A percentile compares a stretch with the other conserved stretches of the same genome.
Evolutionary conservation across 805 yeast genomes (phyloP).

Genomic region (Priceomyces castillae): DNA sequence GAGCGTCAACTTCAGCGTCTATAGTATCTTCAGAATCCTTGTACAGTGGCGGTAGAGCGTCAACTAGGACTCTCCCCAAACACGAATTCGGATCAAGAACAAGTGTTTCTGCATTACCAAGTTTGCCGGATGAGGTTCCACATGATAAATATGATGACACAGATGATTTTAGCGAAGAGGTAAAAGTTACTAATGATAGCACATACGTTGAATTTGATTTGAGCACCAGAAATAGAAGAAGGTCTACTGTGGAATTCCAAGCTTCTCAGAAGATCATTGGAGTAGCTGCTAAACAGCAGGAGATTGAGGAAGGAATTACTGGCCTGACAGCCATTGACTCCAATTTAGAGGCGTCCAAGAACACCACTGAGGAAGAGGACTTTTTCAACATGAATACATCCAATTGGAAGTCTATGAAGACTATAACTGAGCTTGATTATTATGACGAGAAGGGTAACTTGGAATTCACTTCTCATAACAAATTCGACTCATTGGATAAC

Average conservation of each 20-base stretch:
- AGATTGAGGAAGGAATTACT: not conserved
- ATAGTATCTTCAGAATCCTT: slow-evolving; percentile 9
- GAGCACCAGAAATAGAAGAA: slow-evolving; percentile 9
- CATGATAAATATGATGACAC: not conserved
- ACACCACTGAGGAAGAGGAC: slow-evolving; percentile 23
- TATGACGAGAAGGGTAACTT: slow-evolving; percentile 79
- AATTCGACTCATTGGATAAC: slow-evolving; percentile 39
- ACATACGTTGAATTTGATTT: slow-evolving; percentile 32
- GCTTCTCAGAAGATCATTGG: slow-evolving; percentile 8
- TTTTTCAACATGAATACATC: slow-evolving; percentile 39
- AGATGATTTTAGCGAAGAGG: not conserved
- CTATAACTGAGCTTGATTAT: slow-evolving; percentile 71
- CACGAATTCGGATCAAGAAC: slow-evolving; percentile 15
- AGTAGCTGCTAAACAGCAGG: not conserved
- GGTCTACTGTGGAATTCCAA: not conserved
- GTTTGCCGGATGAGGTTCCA: slow-evolving; percentile 14
- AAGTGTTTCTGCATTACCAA: slow-evolving; percentile 20
- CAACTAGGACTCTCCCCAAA: slow-evolving; percentile 1
- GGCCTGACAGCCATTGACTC: not conserved
- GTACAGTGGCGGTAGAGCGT: slow-evolving; percentile 3
- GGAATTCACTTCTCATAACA: slow-evolving; percentile 37
- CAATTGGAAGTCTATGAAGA: slow-evolving; percentile 86
- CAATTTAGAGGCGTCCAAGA: not conserved
- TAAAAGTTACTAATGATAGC: not conserved
- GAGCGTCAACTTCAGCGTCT: slow-evolving; percentile 10